phyloP scores from a whole-genome alignment of 345 rosid species.

The Dovyalis caffra region DNA sequence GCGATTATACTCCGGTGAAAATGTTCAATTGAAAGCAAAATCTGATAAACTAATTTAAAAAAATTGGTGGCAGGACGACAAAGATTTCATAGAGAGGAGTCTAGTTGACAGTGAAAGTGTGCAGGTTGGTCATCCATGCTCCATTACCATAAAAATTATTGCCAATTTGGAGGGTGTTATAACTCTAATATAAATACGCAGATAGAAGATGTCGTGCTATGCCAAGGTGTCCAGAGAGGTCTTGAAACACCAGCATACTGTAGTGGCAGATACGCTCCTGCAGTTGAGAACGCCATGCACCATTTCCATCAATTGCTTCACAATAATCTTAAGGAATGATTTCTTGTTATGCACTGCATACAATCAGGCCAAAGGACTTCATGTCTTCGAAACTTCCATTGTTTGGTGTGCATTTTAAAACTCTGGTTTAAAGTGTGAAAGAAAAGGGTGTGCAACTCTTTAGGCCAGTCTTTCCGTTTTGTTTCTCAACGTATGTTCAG shows the following conservation, averaged over 20 bases:
- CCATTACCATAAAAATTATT: not conserved
- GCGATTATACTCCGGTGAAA: too few relatives aligned
- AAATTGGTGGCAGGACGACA: conserved; percentile 55
- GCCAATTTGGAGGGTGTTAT: not conserved
- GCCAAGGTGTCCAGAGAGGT: conserved; percentile 81
- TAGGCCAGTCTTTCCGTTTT: too few relatives aligned
- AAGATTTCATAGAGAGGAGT: conserved; percentile 58
- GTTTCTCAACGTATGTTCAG: too few relatives aligned
- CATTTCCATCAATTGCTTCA: conserved; percentile 66
- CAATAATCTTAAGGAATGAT: conserved; percentile 33
- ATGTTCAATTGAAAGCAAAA: too few relatives aligned
- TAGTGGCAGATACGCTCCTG: conserved; percentile 70
- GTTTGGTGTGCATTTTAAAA: too few relatives aligned
- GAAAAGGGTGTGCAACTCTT: too few relatives aligned
- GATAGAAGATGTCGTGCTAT: conserved; percentile 70
- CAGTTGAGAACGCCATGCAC: conserved; percentile 68
- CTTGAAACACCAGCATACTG: conserved; percentile 66
- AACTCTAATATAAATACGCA: conserved; percentile 21
- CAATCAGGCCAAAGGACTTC: too few relatives aligned
- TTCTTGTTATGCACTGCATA: too few relatives aligned
- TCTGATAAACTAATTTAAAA: too few relatives aligned
- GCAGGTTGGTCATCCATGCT: conserved; percentile 41
- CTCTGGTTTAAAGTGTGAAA: too few relatives aligned
- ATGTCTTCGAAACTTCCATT: too few relatives aligned
- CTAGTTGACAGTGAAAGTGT: conserved; percentile 69